Base-by-base conservation (phyloP, 2,329 filamentous ascomycete genomes). In the Fusarium pilosicola region DNA sequence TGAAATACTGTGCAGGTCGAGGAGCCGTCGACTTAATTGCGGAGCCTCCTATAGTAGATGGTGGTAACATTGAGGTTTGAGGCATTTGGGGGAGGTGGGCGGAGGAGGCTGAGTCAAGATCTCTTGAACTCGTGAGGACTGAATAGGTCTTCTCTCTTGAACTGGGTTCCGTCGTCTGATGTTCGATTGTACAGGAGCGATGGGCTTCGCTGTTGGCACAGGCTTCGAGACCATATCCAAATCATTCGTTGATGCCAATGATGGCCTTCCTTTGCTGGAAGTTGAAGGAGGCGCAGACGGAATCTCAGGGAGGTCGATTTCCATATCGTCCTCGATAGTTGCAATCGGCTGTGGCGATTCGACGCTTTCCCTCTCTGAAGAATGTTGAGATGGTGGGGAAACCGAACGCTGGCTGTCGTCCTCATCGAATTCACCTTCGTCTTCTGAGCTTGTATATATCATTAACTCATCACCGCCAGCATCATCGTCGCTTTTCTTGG, bases 1-100 rank as follows among this genome's bases (percentile, higher is more conserved):
- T 62, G 39, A 77, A 67, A 41, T 81, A 78, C 20, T 74, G 74
- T 14, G 79, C 77, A 22, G 71, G 48, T 11, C 65, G 73, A 15
- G 76, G 70, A 34, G 70, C 49, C 45, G 52, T 62, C 20, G 61
- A 57, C 20, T 60, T 74, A 36, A 74, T 55, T 10, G 65, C 48
- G 11, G 73, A 74, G 12, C 70, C 72, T 14, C 70, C 64, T 6
- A 66, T 62, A 7, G 70, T 64, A 4, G 74, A 70, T 6, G 78
- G 70, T 10, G 71, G 71, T n/a, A 61, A 57, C 34, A 73, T 68
- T 8, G 75, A 70, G 24, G 70, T 68, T 46, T 62, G 63, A 3
- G 65, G 61, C 14, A 74, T 60, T 30, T 74, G 66, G 9, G 74
- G 15, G 76, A 79, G 6, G 73, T 48, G 9, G 58, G 61, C 7